These are phyloP conservation scores for Ophiostoma montium DNA, from an alignment of 2,329 filamentous ascomycete species.

Conservation along the genomic window DNA sequence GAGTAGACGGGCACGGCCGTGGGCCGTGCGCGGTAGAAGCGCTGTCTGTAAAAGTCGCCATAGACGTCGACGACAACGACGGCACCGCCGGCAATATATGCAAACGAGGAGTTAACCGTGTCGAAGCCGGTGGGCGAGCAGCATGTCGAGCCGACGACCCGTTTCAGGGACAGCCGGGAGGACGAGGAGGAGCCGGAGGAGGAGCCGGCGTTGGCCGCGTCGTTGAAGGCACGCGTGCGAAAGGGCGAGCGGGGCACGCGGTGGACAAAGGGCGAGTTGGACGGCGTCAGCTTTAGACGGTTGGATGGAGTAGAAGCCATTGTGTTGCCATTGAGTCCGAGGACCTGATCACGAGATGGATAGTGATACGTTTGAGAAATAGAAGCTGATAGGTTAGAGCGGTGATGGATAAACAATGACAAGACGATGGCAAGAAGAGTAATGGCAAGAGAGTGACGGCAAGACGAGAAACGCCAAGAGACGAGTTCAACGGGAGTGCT, in stretches of 20 bases:
- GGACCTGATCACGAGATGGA: not conserved
- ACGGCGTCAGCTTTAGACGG: slow-evolving; percentile 57
- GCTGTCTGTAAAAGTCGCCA: slow-evolving; percentile 53
- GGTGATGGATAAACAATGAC: no score
- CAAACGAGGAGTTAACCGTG: slow-evolving; percentile 62
- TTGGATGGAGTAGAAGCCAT: slow-evolving; percentile 47
- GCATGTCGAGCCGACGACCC: slow-evolving; percentile 85
- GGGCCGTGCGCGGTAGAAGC: slow-evolving; percentile 81
- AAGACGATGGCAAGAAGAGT: no score
- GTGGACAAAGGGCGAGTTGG: slow-evolving; percentile 56
- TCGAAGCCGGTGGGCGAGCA: slow-evolving; percentile 77
- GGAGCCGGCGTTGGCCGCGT: slow-evolving; percentile 16
- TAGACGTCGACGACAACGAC: slow-evolving; percentile 80
- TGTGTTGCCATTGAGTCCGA: slow-evolving; percentile 35
- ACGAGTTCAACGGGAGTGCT: not conserved
- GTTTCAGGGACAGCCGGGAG: slow-evolving; percentile 56
- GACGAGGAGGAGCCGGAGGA: slow-evolving; percentile 20
- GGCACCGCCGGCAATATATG: slow-evolving; percentile 83
- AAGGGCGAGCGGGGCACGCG: slow-evolving; percentile 50
- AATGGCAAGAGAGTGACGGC: no score
- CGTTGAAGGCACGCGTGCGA: slow-evolving; percentile 32
- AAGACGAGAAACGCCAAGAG: no score
- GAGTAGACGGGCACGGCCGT: slow-evolving; percentile 54
- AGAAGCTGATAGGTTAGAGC: not conserved
- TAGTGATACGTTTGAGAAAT: not conserved